Percentiles rank a stretch among this genome's conserved stretches.
phyloP scores from a whole-genome alignment of 306 rosid species.

The Trifolium subterraneum region DNA sequence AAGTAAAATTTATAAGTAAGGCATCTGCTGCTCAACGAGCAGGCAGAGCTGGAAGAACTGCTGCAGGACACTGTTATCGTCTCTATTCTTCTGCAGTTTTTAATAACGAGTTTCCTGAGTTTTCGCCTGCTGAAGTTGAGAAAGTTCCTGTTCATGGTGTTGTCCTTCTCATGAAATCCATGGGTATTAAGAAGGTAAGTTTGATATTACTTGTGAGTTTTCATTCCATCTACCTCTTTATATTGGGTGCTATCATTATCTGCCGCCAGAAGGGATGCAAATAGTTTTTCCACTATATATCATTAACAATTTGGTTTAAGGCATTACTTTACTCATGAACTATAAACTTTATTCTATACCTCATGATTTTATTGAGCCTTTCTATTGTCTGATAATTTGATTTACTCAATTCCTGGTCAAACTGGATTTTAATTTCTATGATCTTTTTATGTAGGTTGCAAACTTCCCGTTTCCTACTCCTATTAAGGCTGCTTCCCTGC shows the following conservation, averaged over 20 bases:
- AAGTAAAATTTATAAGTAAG: slow-evolving; percentile 89
- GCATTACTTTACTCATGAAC: neutral
- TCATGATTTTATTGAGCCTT: neutral
- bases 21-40: slow-evolving; percentile 96
- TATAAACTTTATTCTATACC: neutral
- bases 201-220: slow-evolving; percentile 19
- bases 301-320: slow-evolving; percentile 15
- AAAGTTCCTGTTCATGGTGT: slow-evolving; percentile 88
- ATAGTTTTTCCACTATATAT: slow-evolving; percentile 21
- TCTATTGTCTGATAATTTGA: slow-evolving; percentile 24
- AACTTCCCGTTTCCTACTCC: slow-evolving; percentile 95
- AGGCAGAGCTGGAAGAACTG: slow-evolving; percentile 95
- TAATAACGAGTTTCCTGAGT: slow-evolving; percentile 66
- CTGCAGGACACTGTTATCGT: slow-evolving; percentile 89
- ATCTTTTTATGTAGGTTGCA: slow-evolving; percentile 50
- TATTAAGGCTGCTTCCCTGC: slow-evolving; percentile 61
- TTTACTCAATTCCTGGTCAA: neutral
- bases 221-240: slow-evolving; percentile 28
- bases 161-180: slow-evolving; percentile 86
- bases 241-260: slow-evolving; percentile 29
- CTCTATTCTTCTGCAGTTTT: slow-evolving; percentile 89
- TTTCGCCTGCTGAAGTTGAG: slow-evolving; percentile 80
- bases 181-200: slow-evolving; percentile 75
- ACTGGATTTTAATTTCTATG: neutral
- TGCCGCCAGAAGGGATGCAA: neutral